Base-by-base conservation (phyloP, 192 early-diverging fungal species). In the Gaertneriomyces sp. region DNA sequence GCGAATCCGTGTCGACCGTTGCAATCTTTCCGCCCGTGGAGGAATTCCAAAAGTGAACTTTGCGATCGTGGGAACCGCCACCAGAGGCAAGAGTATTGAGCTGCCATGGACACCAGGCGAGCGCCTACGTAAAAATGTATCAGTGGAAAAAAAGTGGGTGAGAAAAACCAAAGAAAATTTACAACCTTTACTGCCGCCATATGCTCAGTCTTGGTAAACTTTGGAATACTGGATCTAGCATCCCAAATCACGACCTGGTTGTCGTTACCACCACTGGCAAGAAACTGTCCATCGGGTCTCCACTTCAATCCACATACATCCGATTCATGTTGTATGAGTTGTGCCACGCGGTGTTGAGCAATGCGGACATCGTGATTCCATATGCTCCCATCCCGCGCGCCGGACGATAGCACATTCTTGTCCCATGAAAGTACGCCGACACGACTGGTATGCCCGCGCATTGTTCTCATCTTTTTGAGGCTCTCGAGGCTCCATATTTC, bases 71-170 rank as follows among this genome's bases (percentile, higher is more conserved):
- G 6, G 76, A 73, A 4, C 83, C 83, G 5, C 83, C 83, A 43
- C 83, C 83, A n/a, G 81, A 81, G 7, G 83, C 83, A 19, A 85
- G 71, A 46, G 82, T 75, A 46, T 79, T 85, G 16, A 82, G 69
- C 60, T 93, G 89, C 91, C 90, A 95, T 20, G 95, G 94, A 71
- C 93, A 93, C 95, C 94, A 98, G 14, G 95, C 92, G 14, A 98
- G 62, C 1, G 94, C 94, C 90, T 91, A 63, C 16, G 45, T 58
- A 20, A 20, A 16, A 58, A 44, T 58, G 33, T 42, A 63, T 4
- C 5, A 7, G 39, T 7, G 14, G 17, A 14, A 44, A 11, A 44
- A 2, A n/a, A 11, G 44, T 44, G 19, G 5, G 40, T 41, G 17
- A 16, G 11, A 40, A 9, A 16, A 57, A 3, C 44, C n/a, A 3